A percentile compares a stretch with the other conserved stretches of the same genome.
Evolutionary conservation across 768 basidiomycete species (phyloP).

Genomic region (Dioszegia aurantiaca): DNA sequence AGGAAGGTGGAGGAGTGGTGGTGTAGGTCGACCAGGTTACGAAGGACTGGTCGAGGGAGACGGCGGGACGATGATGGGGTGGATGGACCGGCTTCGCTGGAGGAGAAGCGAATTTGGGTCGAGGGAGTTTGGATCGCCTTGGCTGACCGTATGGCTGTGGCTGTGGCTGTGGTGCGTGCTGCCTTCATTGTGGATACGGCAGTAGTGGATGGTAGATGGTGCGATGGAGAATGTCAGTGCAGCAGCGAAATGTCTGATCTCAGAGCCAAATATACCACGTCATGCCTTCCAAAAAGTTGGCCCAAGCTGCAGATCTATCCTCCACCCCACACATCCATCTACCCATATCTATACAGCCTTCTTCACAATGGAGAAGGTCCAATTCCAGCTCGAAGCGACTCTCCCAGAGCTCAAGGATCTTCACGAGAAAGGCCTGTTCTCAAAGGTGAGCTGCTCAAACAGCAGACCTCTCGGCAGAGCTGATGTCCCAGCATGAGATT

Average conservation of each 20-base stretch:
- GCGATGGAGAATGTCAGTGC: neutral
- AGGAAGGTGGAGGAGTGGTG: conserved; percentile 46
- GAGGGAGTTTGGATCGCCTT: neutral
- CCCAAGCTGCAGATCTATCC: neutral
- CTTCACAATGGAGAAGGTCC: conserved; percentile 77
- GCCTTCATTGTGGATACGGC: conserved; percentile 1
- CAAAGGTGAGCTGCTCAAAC: conserved; percentile 58
- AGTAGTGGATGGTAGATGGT: too few species aligned
- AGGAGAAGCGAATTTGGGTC: conserved; percentile 1
- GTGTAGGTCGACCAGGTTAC: conserved; percentile 43
- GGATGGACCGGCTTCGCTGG: conserved; percentile 13
- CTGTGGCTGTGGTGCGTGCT: neutral
- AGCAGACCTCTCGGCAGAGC: conserved; percentile 3
- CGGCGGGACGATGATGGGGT: conserved; percentile 18
- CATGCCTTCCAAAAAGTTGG: conserved; percentile 19
- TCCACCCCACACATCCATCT: neutral
- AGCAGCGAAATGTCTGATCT: neutral
- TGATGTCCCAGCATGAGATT: conserved; percentile 63
- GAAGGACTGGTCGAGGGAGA: conserved; percentile 24
- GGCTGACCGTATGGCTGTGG: neutral
- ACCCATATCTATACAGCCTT: conserved; percentile 1
- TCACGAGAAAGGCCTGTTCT: conserved; percentile 78
- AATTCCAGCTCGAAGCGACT: conserved; percentile 94
- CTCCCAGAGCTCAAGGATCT: conserved; percentile 93
- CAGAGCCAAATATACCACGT: conserved; percentile 19